A percentile compares a stretch with the other conserved stretches of the same genome.
phyloP scores from a whole-genome alignment of 1,284 basidiomycete genomes.

The Taiwanofungus camphoratus region DNA sequence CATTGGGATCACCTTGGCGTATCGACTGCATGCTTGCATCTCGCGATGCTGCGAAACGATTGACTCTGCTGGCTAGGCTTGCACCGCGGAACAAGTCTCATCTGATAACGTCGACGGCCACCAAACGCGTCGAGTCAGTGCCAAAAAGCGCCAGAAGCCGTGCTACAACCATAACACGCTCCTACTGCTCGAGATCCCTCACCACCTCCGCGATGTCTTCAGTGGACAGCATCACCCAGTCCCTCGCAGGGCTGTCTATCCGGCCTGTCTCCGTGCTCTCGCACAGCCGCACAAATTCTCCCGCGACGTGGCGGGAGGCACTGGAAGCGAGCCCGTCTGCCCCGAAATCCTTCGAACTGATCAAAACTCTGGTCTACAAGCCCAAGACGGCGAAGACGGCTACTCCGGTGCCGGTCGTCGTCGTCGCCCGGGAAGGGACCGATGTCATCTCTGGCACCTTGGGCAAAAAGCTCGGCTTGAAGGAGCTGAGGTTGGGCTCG shows the following conservation, averaged over 20 bases:
- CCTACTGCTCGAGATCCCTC: constrained; percentile 8
- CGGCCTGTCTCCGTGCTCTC: constrained; percentile 42
- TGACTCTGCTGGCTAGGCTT: constrained; percentile 15
- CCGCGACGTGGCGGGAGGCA: constrained; percentile 63
- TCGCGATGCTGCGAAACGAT: constrained; percentile 12
- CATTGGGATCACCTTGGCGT: no score
- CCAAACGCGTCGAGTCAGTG: constrained; percentile 29
- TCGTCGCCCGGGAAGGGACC: constrained; percentile 80
- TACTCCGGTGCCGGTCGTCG: constrained; percentile 78
- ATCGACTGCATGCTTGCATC: constrained; percentile 18
- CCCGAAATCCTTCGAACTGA: constrained; percentile 60
- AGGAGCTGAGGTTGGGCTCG: constrained; percentile 85
- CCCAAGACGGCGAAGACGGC: constrained; percentile 89
- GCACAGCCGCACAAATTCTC: constrained; percentile 56
- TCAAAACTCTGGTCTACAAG: constrained; percentile 86
- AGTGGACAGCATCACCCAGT: constrained; percentile 26
- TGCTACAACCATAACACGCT: constrained; percentile 4
- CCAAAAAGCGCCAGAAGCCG: constrained; percentile 18
- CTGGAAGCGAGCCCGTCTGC: constrained; percentile 42
- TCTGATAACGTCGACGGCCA: constrained; percentile 31
- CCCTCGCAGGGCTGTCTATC: constrained; percentile 50
- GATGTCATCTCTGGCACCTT: constrained; percentile 75
- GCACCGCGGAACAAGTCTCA: constrained; percentile 14
- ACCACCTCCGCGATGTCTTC: constrained; percentile 26
- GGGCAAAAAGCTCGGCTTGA: constrained; percentile 80